Evolutionary conservation across 73 alveolate genomes (phyloP).

Genomic region (Effrenium voratum): DNA sequence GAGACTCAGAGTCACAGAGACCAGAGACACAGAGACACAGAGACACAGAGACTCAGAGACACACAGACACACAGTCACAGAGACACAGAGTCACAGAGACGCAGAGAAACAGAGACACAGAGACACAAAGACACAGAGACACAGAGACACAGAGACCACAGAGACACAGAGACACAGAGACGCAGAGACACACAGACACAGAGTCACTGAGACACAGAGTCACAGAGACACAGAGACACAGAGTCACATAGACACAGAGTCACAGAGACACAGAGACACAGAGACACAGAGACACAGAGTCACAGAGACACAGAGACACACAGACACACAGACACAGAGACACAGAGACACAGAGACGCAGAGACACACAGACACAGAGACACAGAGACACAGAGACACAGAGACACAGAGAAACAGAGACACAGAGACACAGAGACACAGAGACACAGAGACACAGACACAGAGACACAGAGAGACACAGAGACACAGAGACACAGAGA

Average conservation of each 20-base stretch:
- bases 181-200: background rate
- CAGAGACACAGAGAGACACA: constrained; percentile 1
- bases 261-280: constrained; percentile 14
- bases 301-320: constrained; percentile 21
- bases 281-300: constrained; percentile 13
- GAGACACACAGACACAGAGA: background rate
- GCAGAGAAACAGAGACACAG: constrained; percentile 1
- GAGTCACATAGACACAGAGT: background rate
- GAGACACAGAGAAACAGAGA: constrained; percentile 12
- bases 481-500: constrained; percentile 11
- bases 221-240: constrained; percentile 14
- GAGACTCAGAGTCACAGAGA: background rate
- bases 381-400: constrained; percentile 27
- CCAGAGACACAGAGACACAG: constrained; percentile 1
- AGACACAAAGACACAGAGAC: background rate
- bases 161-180: background rate
- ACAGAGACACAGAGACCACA: background rate
- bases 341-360: background rate
- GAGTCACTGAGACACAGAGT: background rate
- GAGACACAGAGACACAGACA: constrained; percentile 9
- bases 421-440: constrained; percentile 21
- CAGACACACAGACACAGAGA: background rate
- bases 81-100: constrained; percentile 15
- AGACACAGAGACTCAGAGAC: background rate
- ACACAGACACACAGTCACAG: constrained; percentile 7